Conservation (phyloP, 2,329 filamentous ascomycete species). For the Ascochyta clinopodiicola region DNA sequence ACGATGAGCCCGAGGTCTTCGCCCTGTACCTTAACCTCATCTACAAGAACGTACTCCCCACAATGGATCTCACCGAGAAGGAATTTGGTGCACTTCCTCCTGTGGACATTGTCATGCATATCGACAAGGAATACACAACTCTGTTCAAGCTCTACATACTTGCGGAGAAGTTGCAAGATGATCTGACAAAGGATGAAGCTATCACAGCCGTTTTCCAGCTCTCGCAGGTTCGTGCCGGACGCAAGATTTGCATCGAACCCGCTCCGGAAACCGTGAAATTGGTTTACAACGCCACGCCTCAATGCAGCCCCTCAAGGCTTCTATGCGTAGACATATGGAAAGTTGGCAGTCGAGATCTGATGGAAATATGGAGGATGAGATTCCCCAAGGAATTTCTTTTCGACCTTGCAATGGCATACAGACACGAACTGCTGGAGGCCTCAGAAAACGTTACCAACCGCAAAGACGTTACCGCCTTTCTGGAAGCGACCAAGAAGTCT, state of each 20-base stretch:
- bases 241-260: accelerated
- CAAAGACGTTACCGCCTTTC: neutral
- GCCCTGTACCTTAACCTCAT: slow-evolving; percentile 17
- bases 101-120: accelerated
- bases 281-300: neutral
- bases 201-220: neutral
- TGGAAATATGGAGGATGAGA: accelerated
- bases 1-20: slow-evolving; percentile 18
- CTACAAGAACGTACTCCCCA: slow-evolving; percentile 12
- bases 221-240: neutral
- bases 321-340: neutral
- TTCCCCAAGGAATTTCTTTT: neutral
- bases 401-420: neutral
- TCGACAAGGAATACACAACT: neutral
- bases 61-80: neutral
- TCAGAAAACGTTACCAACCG: neutral
- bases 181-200: neutral
- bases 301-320: neutral
- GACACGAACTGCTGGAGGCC: neutral
- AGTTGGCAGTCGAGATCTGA: neutral
- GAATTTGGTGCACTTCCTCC: neutral
- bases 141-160: slow-evolving; percentile 10
- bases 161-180: neutral
- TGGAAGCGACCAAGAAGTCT: neutral
- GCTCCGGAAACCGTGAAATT: too few species aligned